phyloP scores from a whole-genome alignment of 768 basidiomycete genomes.

The Tephrocybe sp. region DNA sequence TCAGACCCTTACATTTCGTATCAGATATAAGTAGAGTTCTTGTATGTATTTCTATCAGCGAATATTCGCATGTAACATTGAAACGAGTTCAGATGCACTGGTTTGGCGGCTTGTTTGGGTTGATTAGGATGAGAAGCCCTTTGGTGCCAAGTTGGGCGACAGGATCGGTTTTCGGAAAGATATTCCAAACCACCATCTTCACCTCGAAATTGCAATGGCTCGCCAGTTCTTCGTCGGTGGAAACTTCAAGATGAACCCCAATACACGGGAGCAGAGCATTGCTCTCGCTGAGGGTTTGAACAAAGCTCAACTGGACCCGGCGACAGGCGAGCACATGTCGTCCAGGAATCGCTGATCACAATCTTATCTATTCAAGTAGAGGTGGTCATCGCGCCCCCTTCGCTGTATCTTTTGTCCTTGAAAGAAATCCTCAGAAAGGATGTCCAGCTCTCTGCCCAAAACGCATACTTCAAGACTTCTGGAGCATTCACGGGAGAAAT shows the following conservation, averaged over 20 bases:
- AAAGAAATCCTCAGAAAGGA: constrained; percentile 59
- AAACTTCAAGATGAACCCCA: constrained; percentile 98
- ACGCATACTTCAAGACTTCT: constrained; percentile 76
- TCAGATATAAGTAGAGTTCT: not conserved
- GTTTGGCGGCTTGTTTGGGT: not conserved
- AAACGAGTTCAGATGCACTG: too few relatives aligned
- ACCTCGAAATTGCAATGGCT: constrained; percentile 44
- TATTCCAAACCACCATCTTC: constrained; percentile 8
- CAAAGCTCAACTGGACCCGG: constrained; percentile 70
- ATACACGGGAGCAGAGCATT: constrained; percentile 58
- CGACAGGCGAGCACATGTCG: constrained; percentile 54
- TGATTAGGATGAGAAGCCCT: not conserved
- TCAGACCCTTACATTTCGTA: not conserved
- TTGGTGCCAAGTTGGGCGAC: too few relatives aligned
- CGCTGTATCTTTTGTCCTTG: constrained; percentile 81
- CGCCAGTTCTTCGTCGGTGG: constrained; percentile 94
- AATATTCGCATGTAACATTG: not conserved
- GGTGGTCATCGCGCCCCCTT: constrained; percentile 90
- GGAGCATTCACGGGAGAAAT: constrained; percentile 98
- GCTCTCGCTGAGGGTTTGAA: constrained; percentile 72
- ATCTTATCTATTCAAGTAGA: constrained; percentile 46
- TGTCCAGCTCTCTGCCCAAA: constrained; percentile 86
- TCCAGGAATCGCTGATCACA: constrained; percentile 7
- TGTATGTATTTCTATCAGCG: not conserved
- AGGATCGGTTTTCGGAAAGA: too few relatives aligned